phyloP scores from a whole-genome alignment of 129 eudicot genomes.

The Smallanthus sonchifolius region DNA sequence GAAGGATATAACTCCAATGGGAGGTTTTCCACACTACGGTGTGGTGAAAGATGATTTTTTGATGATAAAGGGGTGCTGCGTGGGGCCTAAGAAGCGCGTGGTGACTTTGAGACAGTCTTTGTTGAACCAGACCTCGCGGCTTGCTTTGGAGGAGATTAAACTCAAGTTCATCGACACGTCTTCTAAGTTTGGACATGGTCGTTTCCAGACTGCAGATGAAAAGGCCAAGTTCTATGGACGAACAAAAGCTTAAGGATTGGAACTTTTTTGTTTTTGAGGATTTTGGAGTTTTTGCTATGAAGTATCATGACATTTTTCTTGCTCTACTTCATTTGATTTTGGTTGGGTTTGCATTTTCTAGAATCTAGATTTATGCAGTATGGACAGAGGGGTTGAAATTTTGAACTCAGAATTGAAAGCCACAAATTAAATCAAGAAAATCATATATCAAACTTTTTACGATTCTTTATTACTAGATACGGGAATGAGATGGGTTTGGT shows the following conservation, averaged over 20 bases:
- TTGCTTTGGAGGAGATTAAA: slow-evolving; percentile 61
- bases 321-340: background rate
- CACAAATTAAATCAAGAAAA: too few species aligned
- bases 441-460: too few species aligned
- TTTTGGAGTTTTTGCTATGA: background rate
- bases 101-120: slow-evolving; percentile 60
- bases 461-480: too few species aligned
- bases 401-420: too few species aligned
- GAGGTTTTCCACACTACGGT: slow-evolving; percentile 66
- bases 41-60: slow-evolving; percentile 59
- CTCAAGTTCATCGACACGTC: slow-evolving; percentile 67
- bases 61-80: slow-evolving; percentile 70
- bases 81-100: slow-evolving; percentile 67
- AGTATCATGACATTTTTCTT: background rate
- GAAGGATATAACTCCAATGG: slow-evolving; percentile 67
- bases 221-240: slow-evolving; percentile 50
- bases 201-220: slow-evolving; percentile 56
- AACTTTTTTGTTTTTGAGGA: background rate
- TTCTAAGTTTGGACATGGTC: slow-evolving; percentile 60
- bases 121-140: slow-evolving; percentile 54
- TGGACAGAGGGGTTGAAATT: too few species aligned
- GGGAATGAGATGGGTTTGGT: too few species aligned
- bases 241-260: slow-evolving; percentile 29
- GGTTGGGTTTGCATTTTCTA: too few species aligned
- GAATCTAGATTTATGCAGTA: too few species aligned